Conservation (phyloP, 768 basidiomycete genomes). For the Gyrodon lividus region DNA sequence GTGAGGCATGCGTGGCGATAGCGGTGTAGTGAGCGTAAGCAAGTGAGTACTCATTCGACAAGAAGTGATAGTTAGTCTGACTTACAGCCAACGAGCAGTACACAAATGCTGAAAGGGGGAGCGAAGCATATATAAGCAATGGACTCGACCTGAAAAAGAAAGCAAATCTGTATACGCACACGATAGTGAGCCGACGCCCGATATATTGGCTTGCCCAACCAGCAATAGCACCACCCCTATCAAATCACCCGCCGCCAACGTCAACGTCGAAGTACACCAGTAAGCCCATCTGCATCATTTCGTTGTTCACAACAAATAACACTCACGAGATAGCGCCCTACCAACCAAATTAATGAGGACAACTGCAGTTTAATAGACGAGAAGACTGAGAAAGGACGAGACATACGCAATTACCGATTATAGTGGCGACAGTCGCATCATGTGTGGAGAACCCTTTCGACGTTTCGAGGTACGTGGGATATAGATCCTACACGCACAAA, state of each 20-base stretch:
- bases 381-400: neutral
- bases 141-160: neutral
- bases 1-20: conserved; percentile 33
- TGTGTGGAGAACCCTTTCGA: conserved; percentile 60
- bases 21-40: conserved; percentile 13
- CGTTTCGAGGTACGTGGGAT: conserved; percentile 69
- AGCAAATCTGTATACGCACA: conserved; percentile 26
- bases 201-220: conserved; percentile 72
- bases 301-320: conserved; percentile 7
- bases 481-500: conserved; percentile 60
- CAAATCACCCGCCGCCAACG: conserved; percentile 39
- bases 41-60: neutral
- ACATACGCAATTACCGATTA: conserved; percentile 72
- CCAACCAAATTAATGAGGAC: neutral
- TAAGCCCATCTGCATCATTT: neutral
- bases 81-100: conserved; percentile 26
- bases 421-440: conserved; percentile 71
- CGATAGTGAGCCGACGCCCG: conserved; percentile 78
- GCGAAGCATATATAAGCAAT: too few species aligned
- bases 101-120: conserved; percentile 16
- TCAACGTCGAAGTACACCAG: neutral
- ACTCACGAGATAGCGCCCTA: conserved; percentile 49
- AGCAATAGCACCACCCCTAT: conserved; percentile 63
- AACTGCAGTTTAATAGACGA: neutral
- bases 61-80: conserved; percentile 64